Evolutionary conservation across 2,329 filamentous ascomycete genomes (phyloP).

Genomic region (Tolypocladium endophyticum): DNA sequence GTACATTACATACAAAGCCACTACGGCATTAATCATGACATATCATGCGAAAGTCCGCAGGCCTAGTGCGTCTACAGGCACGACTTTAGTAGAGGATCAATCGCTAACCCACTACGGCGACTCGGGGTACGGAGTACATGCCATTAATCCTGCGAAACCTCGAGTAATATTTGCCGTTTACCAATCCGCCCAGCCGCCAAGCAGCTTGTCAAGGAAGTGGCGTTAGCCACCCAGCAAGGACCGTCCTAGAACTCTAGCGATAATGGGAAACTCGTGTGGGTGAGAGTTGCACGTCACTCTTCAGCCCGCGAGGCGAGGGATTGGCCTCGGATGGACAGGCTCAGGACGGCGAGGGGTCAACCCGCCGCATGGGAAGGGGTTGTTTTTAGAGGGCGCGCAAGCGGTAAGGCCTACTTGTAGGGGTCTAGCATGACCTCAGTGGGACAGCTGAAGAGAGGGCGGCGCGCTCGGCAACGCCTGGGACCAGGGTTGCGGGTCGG

Average conservation of each 20-base stretch:
- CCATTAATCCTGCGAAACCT: no score
- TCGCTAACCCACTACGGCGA: no score
- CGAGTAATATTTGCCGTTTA: no score
- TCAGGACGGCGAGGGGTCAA: no score
- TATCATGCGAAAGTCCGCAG: not conserved
- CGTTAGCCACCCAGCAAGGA: no score
- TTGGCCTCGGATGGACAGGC: no score
- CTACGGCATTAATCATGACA: not conserved
- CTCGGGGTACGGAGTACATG: no score
- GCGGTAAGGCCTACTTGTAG: not conserved
- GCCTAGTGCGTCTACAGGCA: not conserved
- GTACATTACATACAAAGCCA: not conserved
- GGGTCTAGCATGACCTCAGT: not conserved
- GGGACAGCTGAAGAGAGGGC: not conserved
- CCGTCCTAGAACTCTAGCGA: not conserved
- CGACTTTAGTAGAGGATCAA: no score
- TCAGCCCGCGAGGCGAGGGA: no score
- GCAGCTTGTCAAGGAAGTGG: no score
- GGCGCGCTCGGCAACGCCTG: not conserved
- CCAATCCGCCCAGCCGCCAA: no score
- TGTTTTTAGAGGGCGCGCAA: not conserved
- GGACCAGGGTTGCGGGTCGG: not conserved
- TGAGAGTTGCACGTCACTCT: no score
- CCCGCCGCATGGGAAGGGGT: not conserved
- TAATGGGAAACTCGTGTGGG: not conserved